phyloP scores from a whole-genome alignment of 169 alveolate species.

The Blepharisma undulans region DNA sequence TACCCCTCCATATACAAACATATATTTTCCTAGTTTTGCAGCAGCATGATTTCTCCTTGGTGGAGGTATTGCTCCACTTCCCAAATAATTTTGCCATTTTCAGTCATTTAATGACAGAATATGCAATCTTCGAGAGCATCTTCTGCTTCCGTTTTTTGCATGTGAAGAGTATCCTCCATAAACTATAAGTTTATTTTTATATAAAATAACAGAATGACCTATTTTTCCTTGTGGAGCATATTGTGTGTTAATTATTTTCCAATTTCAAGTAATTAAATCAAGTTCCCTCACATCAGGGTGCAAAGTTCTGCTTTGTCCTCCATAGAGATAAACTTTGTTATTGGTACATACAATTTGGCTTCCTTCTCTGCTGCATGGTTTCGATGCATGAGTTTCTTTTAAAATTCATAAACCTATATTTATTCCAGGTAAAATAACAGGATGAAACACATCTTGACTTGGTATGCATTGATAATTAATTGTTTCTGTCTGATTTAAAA shows the following conservation, averaged over 20 bases:
- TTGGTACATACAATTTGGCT: neutral
- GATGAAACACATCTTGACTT: neutral
- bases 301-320: slow-evolving; percentile 36
- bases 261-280: neutral
- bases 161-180: slow-evolving; percentile 13
- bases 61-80: slow-evolving; percentile 16
- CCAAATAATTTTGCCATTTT: slow-evolving; percentile 19
- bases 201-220: neutral
- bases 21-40: neutral
- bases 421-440: neutral
- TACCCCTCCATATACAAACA: slow-evolving; percentile 39
- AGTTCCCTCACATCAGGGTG: neutral
- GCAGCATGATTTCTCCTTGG: slow-evolving; percentile 33
- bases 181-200: neutral
- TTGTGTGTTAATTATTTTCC: neutral
- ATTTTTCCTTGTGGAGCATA: neutral
- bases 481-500: neutral
- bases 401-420: neutral
- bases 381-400: neutral
- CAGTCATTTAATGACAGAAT: neutral
- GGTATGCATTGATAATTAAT: neutral
- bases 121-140: slow-evolving; percentile 14
- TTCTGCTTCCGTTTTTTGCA: neutral
- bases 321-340: neutral
- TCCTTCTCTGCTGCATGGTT: slow-evolving; percentile 18